phyloP scores from a whole-genome alignment of 768 basidiomycete species.

The Strobilomyces echinocephalus region DNA sequence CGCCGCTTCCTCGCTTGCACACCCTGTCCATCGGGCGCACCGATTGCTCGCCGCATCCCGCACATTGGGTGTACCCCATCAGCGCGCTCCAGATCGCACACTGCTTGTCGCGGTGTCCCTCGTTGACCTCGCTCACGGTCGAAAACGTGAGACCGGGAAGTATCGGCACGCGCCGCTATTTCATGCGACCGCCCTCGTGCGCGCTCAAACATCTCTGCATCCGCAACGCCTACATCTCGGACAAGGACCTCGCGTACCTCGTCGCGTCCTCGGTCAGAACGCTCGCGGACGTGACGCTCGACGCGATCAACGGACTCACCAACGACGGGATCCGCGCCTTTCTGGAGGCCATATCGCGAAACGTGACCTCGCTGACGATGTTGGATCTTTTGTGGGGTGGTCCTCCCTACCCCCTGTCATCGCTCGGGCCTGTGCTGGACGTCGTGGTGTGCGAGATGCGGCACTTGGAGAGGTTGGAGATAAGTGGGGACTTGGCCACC shows the following conservation, averaged over 20 bases:
- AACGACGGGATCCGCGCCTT: neutral
- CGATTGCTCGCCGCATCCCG: neutral
- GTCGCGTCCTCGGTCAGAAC: neutral
- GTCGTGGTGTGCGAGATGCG: neutral
- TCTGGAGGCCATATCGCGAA: neutral
- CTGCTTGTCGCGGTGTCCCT: neutral
- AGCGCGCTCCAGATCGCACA: neutral
- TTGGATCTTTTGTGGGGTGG: neutral
- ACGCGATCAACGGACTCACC: neutral
- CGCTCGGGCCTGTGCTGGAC: neutral
- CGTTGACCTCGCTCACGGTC: neutral
- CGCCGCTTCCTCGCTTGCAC: neutral
- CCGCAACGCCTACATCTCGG: neutral
- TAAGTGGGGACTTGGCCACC: neutral
- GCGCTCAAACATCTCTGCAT: neutral
- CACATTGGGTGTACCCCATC: neutral
- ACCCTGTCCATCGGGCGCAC: neutral
- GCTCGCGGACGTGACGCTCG: neutral
- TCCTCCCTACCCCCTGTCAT: no score
- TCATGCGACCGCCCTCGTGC: neutral
- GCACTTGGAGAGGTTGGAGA: neutral
- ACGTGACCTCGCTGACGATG: neutral
- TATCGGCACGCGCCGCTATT: neutral
- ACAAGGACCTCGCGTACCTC: slow-evolving; percentile 1
- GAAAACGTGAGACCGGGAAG: neutral